These are phyloP conservation scores for Malassezia cuniculi DNA, from an alignment of 1,284 basidiomycete species.

Conservation along the genomic window DNA sequence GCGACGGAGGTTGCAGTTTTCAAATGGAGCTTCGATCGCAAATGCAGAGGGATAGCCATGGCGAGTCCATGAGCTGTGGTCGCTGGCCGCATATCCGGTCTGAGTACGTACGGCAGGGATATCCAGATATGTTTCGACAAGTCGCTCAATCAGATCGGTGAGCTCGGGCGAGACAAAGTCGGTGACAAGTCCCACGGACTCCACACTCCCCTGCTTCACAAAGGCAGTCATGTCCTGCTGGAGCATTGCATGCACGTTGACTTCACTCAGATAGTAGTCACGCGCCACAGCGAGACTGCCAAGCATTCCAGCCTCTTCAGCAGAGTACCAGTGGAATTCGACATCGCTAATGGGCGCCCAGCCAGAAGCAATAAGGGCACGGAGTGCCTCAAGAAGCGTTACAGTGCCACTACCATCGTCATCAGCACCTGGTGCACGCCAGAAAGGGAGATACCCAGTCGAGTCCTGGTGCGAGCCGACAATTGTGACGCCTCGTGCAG, in stretches of 20 bases:
- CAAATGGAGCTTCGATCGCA: constrained; percentile 35
- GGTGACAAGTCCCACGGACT: constrained; percentile 77
- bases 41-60: constrained; percentile 46
- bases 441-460: constrained; percentile 37
- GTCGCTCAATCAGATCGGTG: constrained; percentile 61
- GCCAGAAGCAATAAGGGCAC: constrained; percentile 62
- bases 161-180: constrained; percentile 64
- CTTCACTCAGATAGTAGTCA: constrained; percentile 56
- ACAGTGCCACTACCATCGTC: constrained; percentile 87
- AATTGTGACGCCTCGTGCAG: constrained; percentile 49
- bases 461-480: constrained; percentile 81
- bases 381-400: constrained; percentile 78
- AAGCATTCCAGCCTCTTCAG: constrained; percentile 83
- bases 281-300: constrained; percentile 81
- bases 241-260: constrained; percentile 69
- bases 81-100: constrained; percentile 90
- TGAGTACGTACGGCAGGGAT: constrained; percentile 49
- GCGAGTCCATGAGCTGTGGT: constrained; percentile 48
- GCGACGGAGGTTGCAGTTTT: constrained; percentile 28
- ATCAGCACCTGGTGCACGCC: constrained; percentile 48
- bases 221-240: constrained; percentile 54
- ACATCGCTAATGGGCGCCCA: constrained; percentile 62
- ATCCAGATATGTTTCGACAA: constrained; percentile 56
- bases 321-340: constrained; percentile 93
- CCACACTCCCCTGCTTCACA: constrained; percentile 75